Conservation (phyloP, 2,329 filamentous ascomycete species). For the Xylaria sp. region DNA sequence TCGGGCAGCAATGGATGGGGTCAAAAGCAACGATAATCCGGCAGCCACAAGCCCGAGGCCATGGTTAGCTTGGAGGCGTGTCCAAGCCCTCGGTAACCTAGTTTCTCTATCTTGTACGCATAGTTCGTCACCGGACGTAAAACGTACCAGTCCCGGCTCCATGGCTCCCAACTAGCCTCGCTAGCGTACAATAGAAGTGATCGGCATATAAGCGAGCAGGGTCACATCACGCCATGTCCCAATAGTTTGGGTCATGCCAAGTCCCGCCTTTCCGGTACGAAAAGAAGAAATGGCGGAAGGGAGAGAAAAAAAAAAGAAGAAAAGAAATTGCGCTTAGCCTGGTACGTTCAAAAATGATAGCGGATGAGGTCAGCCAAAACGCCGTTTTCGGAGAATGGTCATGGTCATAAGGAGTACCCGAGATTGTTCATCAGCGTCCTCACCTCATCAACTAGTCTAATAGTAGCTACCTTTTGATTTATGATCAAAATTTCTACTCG, state of each 20-base stretch:
- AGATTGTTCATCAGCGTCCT: background rate
- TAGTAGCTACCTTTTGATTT: slow-evolving; percentile 13
- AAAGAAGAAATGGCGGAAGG: background rate
- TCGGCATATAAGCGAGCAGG: slow-evolving; percentile 15
- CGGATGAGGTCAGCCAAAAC: slow-evolving; percentile 6
- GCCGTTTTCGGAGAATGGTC: slow-evolving; percentile 28
- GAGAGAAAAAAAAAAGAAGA: background rate
- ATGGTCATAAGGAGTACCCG: background rate
- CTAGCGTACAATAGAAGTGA: background rate
- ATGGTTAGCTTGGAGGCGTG: background rate
- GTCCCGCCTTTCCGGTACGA: background rate
- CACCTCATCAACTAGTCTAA: slow-evolving; percentile 6
- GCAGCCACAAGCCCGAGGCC: slow-evolving; percentile 1
- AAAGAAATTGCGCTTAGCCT: background rate
- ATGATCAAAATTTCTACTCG: background rate
- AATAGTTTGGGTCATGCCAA: slow-evolving; percentile 26
- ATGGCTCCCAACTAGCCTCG: background rate
- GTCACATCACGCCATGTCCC: slow-evolving; percentile 21
- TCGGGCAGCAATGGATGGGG: background rate
- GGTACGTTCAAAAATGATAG: background rate
- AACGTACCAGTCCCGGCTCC: background rate
- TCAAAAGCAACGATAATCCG: slow-evolving; percentile 12
- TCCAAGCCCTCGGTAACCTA: slow-evolving; percentile 11
- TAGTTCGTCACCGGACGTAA: background rate
- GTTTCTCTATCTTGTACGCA: background rate